Percentiles rank a stretch among this genome's conserved stretches.
phyloP scores from a whole-genome alignment of 805 yeast genomes.

The Pichia cephalocereana region DNA sequence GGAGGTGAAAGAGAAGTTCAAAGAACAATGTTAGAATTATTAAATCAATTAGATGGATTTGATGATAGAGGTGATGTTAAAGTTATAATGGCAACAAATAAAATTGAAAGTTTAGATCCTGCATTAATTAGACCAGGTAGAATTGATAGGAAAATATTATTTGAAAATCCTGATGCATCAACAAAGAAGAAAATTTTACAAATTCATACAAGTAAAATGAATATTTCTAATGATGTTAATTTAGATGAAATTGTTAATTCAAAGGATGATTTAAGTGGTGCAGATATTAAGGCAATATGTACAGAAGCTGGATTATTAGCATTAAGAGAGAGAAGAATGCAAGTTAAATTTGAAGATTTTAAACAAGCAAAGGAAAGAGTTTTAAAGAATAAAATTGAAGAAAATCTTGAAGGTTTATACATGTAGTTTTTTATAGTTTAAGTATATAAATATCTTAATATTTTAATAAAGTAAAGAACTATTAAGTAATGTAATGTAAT shows the following conservation, averaged over 20 bases:
- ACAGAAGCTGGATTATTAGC: conserved; percentile 97
- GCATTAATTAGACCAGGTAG: conserved; percentile 96
- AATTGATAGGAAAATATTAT: conserved; percentile 90
- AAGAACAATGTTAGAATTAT: conserved; percentile 92
- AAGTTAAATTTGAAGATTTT: conserved; percentile 90
- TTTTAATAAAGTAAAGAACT: no score
- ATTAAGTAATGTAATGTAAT: no score
- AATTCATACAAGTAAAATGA: conserved; percentile 92
- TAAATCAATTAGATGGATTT: conserved; percentile 93
- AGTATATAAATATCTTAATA: background rate
- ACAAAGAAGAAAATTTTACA: conserved; percentile 88
- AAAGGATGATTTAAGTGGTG: conserved; percentile 93
- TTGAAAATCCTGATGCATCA: conserved; percentile 90
- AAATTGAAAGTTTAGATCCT: conserved; percentile 88
- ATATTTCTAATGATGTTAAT: conserved; percentile 76
- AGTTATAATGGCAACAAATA: conserved; percentile 97
- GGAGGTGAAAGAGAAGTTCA: conserved; percentile 98
- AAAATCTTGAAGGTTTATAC: conserved; percentile 89
- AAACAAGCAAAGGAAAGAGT: conserved; percentile 91
- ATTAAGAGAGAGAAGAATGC: conserved; percentile 94
- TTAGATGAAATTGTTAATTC: conserved; percentile 81
- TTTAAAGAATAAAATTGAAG: conserved; percentile 93
- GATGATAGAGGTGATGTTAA: conserved; percentile 96
- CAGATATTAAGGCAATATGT: conserved; percentile 95
- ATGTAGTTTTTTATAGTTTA: conserved; percentile 32